A percentile compares a stretch with the other conserved stretches of the same genome.
Evolutionary conservation across 2,329 filamentous ascomycete genomes (phyloP).

Genomic region (Calonectria honghensis): DNA sequence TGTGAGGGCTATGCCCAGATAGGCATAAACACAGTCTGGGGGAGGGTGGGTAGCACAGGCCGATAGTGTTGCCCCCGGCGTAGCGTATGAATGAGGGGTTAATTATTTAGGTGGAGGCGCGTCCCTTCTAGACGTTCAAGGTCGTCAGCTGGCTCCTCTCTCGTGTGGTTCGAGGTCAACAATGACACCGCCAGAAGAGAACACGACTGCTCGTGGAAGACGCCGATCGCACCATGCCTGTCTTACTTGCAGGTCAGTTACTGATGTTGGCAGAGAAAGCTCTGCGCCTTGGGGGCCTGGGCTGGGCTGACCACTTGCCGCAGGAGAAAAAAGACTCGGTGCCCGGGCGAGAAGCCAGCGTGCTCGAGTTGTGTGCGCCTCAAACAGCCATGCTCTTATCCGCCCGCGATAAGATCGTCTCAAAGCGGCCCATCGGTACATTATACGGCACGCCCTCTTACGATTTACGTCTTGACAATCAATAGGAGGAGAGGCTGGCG

Average conservation of each 20-base stretch:
- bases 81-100: slow-evolving; percentile 29
- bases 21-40: slow-evolving; percentile 23
- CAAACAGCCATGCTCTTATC: slow-evolving; percentile 68
- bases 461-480: slow-evolving; percentile 45
- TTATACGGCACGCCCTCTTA: slow-evolving; percentile 36
- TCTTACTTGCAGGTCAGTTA: slow-evolving; percentile 68
- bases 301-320: neutral
- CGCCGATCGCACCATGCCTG: slow-evolving; percentile 65
- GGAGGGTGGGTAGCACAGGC: slow-evolving; percentile 29
- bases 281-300: neutral
- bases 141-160: slow-evolving; percentile 29
- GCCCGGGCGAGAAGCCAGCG: slow-evolving; percentile 70
- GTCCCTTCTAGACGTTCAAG: slow-evolving; percentile 44
- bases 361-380: slow-evolving; percentile 71
- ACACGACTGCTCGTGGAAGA: slow-evolving; percentile 58
- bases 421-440: slow-evolving; percentile 67
- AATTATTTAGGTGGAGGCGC: slow-evolving; percentile 43
- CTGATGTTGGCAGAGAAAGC: no score
- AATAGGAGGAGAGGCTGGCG: slow-evolving; percentile 70
- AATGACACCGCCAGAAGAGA: slow-evolving; percentile 60
- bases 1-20: slow-evolving; percentile 8
- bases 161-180: slow-evolving; percentile 36
- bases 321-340: slow-evolving; percentile 70
- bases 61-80: slow-evolving; percentile 26
- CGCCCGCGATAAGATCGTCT: slow-evolving; percentile 60